phyloP scores from a whole-genome alignment of 164 flowering plant species.

The Magnolia kwangsiensis region DNA sequence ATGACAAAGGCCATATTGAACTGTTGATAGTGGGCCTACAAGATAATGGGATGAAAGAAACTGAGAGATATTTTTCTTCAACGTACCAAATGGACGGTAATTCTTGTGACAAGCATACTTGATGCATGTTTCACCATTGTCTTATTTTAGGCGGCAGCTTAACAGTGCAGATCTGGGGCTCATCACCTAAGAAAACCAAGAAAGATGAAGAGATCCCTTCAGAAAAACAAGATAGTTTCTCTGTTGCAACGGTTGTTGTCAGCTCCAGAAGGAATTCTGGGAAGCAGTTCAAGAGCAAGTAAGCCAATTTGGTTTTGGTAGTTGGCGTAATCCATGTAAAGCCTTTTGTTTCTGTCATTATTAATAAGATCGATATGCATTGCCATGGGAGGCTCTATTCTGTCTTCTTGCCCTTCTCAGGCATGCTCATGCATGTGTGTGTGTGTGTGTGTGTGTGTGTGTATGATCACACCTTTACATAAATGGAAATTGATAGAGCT shows the following conservation, averaged over 20 bases:
- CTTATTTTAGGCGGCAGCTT: conserved; percentile 62
- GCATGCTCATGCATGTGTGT: too few relatives aligned
- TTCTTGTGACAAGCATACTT: background rate
- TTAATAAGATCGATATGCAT: background rate
- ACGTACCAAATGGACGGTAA: background rate
- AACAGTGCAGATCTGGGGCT: conserved; percentile 63
- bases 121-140: background rate
- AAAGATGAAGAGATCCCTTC: conserved; percentile 20
- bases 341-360: background rate
- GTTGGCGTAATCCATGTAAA: conserved; percentile 1
- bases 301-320: background rate
- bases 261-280: conserved; percentile 20
- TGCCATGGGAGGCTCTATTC: too few relatives aligned
- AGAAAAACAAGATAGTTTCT: conserved; percentile 22
- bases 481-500: too few relatives aligned
- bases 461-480: too few relatives aligned
- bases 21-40: background rate
- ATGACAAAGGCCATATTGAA: too few relatives aligned
- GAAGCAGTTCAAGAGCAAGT: conserved; percentile 16
- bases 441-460: too few relatives aligned
- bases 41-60: background rate
- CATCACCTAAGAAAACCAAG: conserved; percentile 20
- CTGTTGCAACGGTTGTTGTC: conserved; percentile 20
- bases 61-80: background rate
- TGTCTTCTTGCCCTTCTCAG: too few relatives aligned